Evolutionary conservation across 768 basidiomycete species (phyloP).

Genomic region (Tephrocybe sp.): DNA sequence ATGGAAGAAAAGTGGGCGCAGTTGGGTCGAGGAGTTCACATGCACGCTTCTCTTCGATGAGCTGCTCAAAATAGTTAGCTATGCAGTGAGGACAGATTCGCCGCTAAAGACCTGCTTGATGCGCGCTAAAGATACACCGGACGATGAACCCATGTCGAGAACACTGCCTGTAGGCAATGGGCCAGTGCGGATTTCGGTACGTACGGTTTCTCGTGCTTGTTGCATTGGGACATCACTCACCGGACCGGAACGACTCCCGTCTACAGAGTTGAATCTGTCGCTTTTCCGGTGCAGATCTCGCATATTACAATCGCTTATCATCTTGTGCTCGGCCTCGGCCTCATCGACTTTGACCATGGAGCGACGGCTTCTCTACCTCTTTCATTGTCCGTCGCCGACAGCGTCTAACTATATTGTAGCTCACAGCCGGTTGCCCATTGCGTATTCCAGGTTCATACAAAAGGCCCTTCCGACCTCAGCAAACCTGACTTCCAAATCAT

Average conservation of each 20-base stretch:
- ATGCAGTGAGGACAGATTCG: constrained; percentile 41
- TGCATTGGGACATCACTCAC: neutral
- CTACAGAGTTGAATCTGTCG: constrained; percentile 5
- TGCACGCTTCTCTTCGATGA: constrained; percentile 49
- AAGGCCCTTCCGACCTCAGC: too few relatives aligned
- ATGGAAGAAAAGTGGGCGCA: constrained; percentile 42
- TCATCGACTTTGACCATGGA: constrained; percentile 9
- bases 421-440: too few relatives aligned
- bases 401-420: neutral
- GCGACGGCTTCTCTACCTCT: neutral
- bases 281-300: neutral
- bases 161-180: neutral
- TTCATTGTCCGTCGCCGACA: neutral
- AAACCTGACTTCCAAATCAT: too few relatives aligned
- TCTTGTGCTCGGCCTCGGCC: constrained; percentile 13
- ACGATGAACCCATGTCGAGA: constrained; percentile 24
- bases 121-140: constrained; percentile 36
- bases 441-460: too few relatives aligned
- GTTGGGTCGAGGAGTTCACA: constrained; percentile 46
- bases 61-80: constrained; percentile 36
- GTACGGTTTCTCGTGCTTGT: neutral
- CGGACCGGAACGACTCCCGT: neutral
- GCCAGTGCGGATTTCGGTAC: constrained; percentile 3
- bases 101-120: constrained; percentile 43
- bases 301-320: neutral